A percentile compares a stretch with the other conserved stretches of the same genome.
Evolutionary conservation across 2,329 filamentous ascomycete species (phyloP).

Genomic region (Didymella arachidicola): DNA sequence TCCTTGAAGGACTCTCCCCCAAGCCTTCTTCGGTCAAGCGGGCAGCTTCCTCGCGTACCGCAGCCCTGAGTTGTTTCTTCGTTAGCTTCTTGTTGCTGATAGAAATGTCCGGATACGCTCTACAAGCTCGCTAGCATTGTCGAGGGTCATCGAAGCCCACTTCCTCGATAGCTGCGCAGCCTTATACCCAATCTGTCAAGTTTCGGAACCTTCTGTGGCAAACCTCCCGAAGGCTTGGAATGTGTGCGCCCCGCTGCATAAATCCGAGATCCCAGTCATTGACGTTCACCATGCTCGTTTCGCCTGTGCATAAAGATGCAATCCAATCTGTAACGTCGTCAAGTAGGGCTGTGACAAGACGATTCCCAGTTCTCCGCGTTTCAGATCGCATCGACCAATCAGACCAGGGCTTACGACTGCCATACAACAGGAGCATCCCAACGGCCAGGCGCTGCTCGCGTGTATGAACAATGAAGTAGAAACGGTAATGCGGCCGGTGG

Average conservation of each 20-base stretch:
- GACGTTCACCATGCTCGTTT: conserved; percentile 1
- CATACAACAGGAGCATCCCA: conserved; percentile 12
- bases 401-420: background rate
- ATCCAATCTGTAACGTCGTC: conserved; percentile 22
- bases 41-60: too few species aligned
- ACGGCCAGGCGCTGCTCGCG: conserved; percentile 1
- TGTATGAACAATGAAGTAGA: conserved; percentile 18
- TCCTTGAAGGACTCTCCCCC: too few species aligned
- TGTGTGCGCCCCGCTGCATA: conserved; percentile 7
- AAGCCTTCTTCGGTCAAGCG: too few species aligned
- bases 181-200: conserved; percentile 4
- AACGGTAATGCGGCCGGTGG: conserved; percentile 26
- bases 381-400: conserved; percentile 18
- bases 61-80: too few species aligned
- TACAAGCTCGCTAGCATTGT: background rate
- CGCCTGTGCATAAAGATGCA: conserved; percentile 25
- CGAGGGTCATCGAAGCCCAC: background rate
- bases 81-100: too few species aligned
- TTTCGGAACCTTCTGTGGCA: conserved; percentile 12
- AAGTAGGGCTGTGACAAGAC: conserved; percentile 3
- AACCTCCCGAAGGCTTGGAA: conserved; percentile 7
- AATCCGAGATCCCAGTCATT: conserved; percentile 7
- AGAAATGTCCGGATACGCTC: too few species aligned
- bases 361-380: conserved; percentile 11
- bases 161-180: background rate